Conservation (phyloP, 2,329 filamentous ascomycete species). For the Ceratocystis albifundus region DNA sequence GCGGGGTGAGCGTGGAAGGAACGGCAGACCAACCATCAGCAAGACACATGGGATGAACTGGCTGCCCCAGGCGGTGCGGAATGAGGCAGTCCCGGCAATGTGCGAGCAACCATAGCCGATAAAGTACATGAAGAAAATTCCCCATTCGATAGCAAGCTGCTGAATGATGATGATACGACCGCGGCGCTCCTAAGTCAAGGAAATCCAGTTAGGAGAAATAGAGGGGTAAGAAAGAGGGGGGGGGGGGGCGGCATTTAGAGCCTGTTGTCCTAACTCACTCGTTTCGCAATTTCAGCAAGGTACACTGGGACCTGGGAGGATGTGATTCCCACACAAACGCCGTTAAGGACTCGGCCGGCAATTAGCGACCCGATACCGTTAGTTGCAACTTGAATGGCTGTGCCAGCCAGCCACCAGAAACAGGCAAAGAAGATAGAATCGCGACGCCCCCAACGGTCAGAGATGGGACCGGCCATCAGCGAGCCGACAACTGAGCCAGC, state of each 20-base stretch:
- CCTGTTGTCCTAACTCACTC: slow-evolving; percentile 11
- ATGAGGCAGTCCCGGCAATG: slow-evolving; percentile 46
- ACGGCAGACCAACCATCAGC: slow-evolving; percentile 46
- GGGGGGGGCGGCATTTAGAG: too few species aligned
- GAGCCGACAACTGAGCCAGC: slow-evolving; percentile 42
- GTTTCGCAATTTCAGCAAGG: slow-evolving; percentile 45
- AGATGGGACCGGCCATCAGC: slow-evolving; percentile 38
- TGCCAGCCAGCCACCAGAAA: slow-evolving; percentile 25
- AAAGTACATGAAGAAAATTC: slow-evolving; percentile 59
- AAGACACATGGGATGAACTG: slow-evolving; percentile 51
- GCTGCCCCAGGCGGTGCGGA: slow-evolving; percentile 53
- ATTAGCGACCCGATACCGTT: slow-evolving; percentile 32
- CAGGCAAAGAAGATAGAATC: slow-evolving; percentile 26
- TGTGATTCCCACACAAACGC: slow-evolving; percentile 47
- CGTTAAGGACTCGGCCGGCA: slow-evolving; percentile 49
- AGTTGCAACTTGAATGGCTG: slow-evolving; percentile 25
- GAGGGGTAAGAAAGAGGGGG: background rate
- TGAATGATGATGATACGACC: slow-evolving; percentile 57
- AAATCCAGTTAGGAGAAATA: slow-evolving; percentile 4
- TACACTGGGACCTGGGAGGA: slow-evolving; percentile 59
- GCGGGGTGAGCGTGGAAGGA: slow-evolving; percentile 51
- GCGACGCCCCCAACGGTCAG: slow-evolving; percentile 39
- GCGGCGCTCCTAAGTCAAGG: slow-evolving; percentile 39
- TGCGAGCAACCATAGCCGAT: slow-evolving; percentile 54
- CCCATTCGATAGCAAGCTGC: slow-evolving; percentile 61